Base-by-base conservation (phyloP, 306 rosid species). In the Prunus kanzakura region DNA sequence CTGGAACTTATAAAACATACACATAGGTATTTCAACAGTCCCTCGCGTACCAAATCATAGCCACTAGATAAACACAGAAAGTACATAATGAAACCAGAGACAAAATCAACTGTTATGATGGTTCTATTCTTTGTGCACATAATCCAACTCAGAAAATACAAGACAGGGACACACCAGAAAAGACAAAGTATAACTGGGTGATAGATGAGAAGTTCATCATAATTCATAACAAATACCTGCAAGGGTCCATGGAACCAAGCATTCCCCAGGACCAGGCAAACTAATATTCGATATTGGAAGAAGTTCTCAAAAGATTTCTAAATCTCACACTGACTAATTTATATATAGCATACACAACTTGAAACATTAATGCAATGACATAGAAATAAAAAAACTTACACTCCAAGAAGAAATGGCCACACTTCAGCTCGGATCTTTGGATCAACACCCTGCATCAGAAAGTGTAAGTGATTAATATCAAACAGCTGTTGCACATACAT, bases 401-500 rank as follows among this genome's bases (percentile, higher is more conserved):
- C 69, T 77, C 80, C 80, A 77, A 77, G 80, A 6, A 77, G 75
- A 70, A 77, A 77, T 2, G 80, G 80, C 80, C 80, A 77, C 62
- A 77, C 80, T 77, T 77, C 80, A 43, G 69, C 69, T 58, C 80
- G 67, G 14, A 77, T 27, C 46, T 75, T 77, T 1, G 75, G 80
- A 58, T 77, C 75, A 77, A 77, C 69, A 68, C 80, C 80, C 80
- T 77, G 69, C 69, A 58, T 30, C 58, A 46, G 32, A 46, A 68
- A 22, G 27, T 19, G 27, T 19, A 68, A 68, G 25, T 46, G 41
- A 77, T 45, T 19, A 55, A 35, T 67, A 66, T 16, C 73, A 43
- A 55, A 65, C 69, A 73, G 69, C 32, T 73, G 57, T 3, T 6
- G 18, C 29, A 52, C 65, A 51, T 15, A 52, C 50, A 41, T 6